Conservation (phyloP, 2,329 filamentous ascomycete genomes). For the Paecilomyces fulvus region DNA sequence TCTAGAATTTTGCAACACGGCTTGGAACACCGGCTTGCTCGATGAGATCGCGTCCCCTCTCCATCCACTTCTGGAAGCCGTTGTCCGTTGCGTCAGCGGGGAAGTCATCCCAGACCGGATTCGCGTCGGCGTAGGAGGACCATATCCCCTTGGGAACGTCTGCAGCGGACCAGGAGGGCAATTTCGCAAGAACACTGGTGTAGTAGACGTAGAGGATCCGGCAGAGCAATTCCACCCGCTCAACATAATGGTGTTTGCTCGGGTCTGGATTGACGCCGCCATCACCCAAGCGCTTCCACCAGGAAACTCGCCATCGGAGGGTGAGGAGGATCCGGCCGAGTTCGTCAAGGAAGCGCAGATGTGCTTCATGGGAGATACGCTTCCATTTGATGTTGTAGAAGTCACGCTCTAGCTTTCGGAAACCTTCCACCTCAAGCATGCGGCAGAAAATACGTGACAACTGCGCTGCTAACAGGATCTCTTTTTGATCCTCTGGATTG, state of each 20-base stretch:
- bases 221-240: slow-evolving; percentile 34
- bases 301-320: slow-evolving; percentile 38
- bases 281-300: slow-evolving; percentile 37
- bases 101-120: slow-evolving; percentile 35
- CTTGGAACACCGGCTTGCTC: slow-evolving; percentile 30
- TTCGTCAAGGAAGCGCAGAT: slow-evolving; percentile 31
- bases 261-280: slow-evolving; percentile 27
- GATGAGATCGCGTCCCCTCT: slow-evolving; percentile 30
- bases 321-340: slow-evolving; percentile 34
- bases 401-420: slow-evolving; percentile 34
- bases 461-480: slow-evolving; percentile 36
- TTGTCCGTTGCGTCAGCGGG: slow-evolving; percentile 29
- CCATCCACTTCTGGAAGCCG: slow-evolving; percentile 36
- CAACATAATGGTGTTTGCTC: slow-evolving; percentile 30
- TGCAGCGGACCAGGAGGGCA: slow-evolving; percentile 30
- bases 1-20: slow-evolving; percentile 9
- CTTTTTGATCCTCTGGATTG: slow-evolving; percentile 25
- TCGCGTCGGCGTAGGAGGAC: slow-evolving; percentile 35
- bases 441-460: slow-evolving; percentile 39
- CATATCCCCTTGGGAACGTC: slow-evolving; percentile 32
- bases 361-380: slow-evolving; percentile 33
- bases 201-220: slow-evolving; percentile 41
- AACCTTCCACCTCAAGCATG: slow-evolving; percentile 39
- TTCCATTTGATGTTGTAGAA: slow-evolving; percentile 41
- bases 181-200: slow-evolving; percentile 34